Evolutionary conservation across 345 rosid species (phyloP).

Genomic region (Aquilaria sinensis): DNA sequence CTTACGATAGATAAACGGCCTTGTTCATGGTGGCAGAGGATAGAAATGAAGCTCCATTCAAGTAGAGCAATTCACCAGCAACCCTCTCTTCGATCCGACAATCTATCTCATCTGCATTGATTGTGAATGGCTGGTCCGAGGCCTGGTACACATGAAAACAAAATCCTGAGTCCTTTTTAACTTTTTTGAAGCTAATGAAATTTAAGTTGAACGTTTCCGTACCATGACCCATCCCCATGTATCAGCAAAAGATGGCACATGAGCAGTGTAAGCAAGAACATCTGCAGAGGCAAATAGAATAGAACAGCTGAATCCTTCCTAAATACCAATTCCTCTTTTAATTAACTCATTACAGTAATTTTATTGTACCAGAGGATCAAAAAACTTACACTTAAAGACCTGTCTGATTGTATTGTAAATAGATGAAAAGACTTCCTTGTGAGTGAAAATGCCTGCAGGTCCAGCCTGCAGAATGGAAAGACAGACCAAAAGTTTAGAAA

Average conservation of each 20-base stretch:
- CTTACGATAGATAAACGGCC: slow-evolving; percentile 70
- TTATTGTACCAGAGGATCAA: not conserved
- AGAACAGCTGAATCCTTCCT: not conserved
- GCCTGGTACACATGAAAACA: slow-evolving; percentile 31
- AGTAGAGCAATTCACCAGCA: slow-evolving; percentile 56
- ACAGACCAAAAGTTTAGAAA: not conserved
- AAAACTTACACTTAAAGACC: slow-evolving; percentile 74
- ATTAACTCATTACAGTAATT: not conserved
- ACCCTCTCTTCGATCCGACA: slow-evolving; percentile 61
- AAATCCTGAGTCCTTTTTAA: not conserved
- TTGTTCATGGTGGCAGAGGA: slow-evolving; percentile 87
- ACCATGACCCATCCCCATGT: slow-evolving; percentile 99
- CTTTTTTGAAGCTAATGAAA: not conserved
- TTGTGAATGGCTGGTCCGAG: slow-evolving; percentile 67
- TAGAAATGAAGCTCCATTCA: slow-evolving; percentile 76
- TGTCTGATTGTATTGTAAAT: slow-evolving; percentile 89
- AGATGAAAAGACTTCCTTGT: slow-evolving; percentile 87
- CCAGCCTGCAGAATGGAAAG: slow-evolving; percentile 50
- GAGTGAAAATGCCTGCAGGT: slow-evolving; percentile 95
- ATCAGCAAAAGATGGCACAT: slow-evolving; percentile 94
- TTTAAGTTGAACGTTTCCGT: not conserved
- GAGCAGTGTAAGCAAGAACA: slow-evolving; percentile 86
- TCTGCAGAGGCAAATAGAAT: slow-evolving; percentile 33
- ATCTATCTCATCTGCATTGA: slow-evolving; percentile 62
- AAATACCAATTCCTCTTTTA: not conserved